Conservation (phyloP, 1,139 yeast species). For the Pichia sp. region DNA sequence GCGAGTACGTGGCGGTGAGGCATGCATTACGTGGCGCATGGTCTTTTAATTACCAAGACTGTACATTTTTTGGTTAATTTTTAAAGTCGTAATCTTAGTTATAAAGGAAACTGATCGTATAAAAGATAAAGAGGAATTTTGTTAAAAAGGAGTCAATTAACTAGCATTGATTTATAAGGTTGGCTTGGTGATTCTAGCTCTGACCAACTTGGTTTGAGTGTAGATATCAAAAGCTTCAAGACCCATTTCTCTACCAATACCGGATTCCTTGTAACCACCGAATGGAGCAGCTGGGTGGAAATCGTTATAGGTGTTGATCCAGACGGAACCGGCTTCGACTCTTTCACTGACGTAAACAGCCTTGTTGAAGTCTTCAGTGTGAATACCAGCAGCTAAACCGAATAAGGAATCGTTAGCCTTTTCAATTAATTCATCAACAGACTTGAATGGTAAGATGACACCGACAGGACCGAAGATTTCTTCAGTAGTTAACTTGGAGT, state of each 20-base stretch:
- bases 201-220: constrained; percentile 79
- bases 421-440: constrained; percentile 66
- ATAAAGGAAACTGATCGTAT: too few species aligned
- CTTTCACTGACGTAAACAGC: constrained; percentile 64
- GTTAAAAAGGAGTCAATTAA: too few species aligned
- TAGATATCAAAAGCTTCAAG: constrained; percentile 79
- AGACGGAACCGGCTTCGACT: constrained; percentile 77
- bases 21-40: too few species aligned
- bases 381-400: constrained; percentile 87
- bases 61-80: too few species aligned
- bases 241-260: constrained; percentile 94
- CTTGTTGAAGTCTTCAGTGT: constrained; percentile 60
- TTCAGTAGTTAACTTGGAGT: constrained; percentile 70
- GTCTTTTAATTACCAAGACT: too few species aligned
- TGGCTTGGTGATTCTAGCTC: constrained; percentile 38
- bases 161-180: constrained; percentile 8
- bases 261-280: constrained; percentile 87
- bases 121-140: too few species aligned
- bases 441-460: constrained; percentile 67
- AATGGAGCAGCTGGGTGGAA: constrained; percentile 76
- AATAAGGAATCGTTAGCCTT: constrained; percentile 73
- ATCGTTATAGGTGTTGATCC: constrained; percentile 83
- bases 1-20: too few species aligned
- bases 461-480: constrained; percentile 91
- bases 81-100: too few species aligned